These are phyloP conservation scores for Zoysia matrella DNA, from an alignment of 202 grass and related monocot species.

Conservation along the genomic window DNA sequence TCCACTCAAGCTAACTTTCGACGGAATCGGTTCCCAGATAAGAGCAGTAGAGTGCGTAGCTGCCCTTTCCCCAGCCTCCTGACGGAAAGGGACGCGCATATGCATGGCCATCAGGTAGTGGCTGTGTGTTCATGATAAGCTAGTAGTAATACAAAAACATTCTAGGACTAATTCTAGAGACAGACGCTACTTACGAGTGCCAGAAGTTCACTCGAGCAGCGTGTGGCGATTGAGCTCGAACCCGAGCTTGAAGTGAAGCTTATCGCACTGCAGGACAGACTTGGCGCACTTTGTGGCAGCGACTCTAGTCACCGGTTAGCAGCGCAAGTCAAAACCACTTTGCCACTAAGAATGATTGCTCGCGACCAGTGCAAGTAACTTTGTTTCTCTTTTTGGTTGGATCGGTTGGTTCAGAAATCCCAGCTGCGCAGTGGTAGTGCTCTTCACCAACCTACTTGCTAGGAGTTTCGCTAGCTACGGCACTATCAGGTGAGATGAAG, in stretches of 20 bases:
- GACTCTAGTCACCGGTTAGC: background rate
- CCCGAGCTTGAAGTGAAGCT: too few relatives aligned
- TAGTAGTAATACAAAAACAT: too few relatives aligned
- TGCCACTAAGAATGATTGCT: background rate
- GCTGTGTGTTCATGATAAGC: conserved; percentile 4
- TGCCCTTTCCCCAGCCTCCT: conserved; percentile 35
- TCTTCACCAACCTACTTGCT: background rate
- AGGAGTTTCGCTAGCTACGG: background rate
- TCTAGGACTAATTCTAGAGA: too few relatives aligned
- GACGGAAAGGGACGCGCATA: conserved; percentile 42
- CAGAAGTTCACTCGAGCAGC: too few relatives aligned
- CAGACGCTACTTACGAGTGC: too few relatives aligned
- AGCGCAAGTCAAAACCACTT: background rate
- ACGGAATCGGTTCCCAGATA: conserved; percentile 41
- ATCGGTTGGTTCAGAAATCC: background rate
- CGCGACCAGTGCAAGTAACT: background rate
- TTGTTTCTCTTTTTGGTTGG: background rate
- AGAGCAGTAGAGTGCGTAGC: conserved; percentile 16
- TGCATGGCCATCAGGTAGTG: conserved; percentile 5
- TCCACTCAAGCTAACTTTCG: conserved; percentile 33
- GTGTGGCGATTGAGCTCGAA: too few relatives aligned
- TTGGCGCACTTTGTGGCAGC: too few relatives aligned
- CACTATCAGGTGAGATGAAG: background rate
- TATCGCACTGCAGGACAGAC: too few relatives aligned
- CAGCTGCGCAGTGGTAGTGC: background rate